A percentile compares a stretch with the other conserved stretches of the same genome.
phyloP scores from a whole-genome alignment of 805 yeast species.

The Candida easanensis region DNA sequence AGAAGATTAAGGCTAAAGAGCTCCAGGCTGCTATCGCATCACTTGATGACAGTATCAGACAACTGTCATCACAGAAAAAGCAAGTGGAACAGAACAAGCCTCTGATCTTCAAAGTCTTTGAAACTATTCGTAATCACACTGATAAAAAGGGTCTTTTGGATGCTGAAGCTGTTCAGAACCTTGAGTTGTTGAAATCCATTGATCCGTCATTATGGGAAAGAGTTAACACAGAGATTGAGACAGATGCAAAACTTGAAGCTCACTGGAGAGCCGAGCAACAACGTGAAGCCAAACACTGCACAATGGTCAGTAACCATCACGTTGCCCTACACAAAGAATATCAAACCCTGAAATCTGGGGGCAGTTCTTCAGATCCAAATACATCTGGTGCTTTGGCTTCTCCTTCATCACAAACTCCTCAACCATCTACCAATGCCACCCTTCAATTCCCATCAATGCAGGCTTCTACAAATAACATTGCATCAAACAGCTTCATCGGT shows the following conservation, averaged over 20 bases:
- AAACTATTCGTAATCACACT: slow-evolving; percentile 16
- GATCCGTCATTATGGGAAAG: slow-evolving; percentile 11
- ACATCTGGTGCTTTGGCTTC: not conserved
- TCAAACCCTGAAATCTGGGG: not conserved
- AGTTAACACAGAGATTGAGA: slow-evolving; percentile 28
- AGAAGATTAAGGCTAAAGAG: slow-evolving; percentile 6
- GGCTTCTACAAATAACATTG: slow-evolving; percentile 1
- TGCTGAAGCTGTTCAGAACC: slow-evolving; percentile 21
- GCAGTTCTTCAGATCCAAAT: slow-evolving; percentile 12
- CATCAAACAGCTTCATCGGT: slow-evolving; percentile 1
- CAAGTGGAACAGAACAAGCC: slow-evolving; percentile 20
- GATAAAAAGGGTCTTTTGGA: slow-evolving; percentile 24
- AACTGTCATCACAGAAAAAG: slow-evolving; percentile 17
- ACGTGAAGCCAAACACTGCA: slow-evolving; percentile 32
- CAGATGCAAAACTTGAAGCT: slow-evolving; percentile 35
- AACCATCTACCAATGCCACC: not conserved
- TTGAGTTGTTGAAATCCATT: slow-evolving; percentile 21
- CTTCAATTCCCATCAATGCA: not conserved
- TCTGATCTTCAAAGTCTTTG: slow-evolving; percentile 16
- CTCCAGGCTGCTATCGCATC: slow-evolving; percentile 12
- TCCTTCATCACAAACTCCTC: not conserved
- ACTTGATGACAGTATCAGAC: slow-evolving; percentile 22
- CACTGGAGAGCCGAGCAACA: slow-evolving; percentile 40
- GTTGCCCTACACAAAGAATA: slow-evolving; percentile 16
- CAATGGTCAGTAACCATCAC: slow-evolving; percentile 24